Conservation (phyloP, 2,329 filamentous ascomycete genomes). For the Colletotrichum australisinense region DNA sequence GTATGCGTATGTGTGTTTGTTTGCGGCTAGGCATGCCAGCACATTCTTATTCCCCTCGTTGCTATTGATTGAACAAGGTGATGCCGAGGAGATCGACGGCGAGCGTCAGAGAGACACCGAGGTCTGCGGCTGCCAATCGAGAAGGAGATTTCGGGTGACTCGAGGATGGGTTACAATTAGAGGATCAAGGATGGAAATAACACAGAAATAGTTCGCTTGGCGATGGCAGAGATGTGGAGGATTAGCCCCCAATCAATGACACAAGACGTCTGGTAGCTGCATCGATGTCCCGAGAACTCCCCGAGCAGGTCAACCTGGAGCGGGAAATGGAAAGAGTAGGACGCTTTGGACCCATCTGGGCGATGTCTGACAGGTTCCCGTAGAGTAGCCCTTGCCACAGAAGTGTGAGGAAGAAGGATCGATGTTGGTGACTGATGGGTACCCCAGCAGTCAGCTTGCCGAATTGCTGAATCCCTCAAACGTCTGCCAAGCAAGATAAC, state of each 20-base stretch:
- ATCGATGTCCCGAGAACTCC: neutral
- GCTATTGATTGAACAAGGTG: neutral
- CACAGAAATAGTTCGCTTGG: neutral
- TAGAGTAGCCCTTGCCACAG: neutral
- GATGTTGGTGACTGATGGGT: neutral
- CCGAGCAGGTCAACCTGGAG: neutral
- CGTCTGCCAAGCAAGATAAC: neutral
- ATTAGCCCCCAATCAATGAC: neutral
- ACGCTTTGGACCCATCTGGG: neutral
- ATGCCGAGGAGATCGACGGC: neutral
- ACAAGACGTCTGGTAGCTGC: neutral
- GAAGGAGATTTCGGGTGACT: neutral
- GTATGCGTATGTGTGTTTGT: neutral
- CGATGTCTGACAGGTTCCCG: neutral
- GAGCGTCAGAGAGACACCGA: neutral
- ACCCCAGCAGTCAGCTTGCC: neutral
- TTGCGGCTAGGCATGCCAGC: neutral
- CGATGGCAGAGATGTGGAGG: neutral
- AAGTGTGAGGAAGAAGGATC: neutral
- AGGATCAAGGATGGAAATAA: neutral
- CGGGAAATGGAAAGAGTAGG: neutral
- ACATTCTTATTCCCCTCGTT: neutral
- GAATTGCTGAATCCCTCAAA: neutral
- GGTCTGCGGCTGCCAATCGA: too few species aligned
- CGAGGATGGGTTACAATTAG: neutral